A percentile compares a stretch with the other conserved stretches of the same genome.
phyloP scores from a whole-genome alignment of 73 alveolate genomes.

The Urostyla sp. region DNA sequence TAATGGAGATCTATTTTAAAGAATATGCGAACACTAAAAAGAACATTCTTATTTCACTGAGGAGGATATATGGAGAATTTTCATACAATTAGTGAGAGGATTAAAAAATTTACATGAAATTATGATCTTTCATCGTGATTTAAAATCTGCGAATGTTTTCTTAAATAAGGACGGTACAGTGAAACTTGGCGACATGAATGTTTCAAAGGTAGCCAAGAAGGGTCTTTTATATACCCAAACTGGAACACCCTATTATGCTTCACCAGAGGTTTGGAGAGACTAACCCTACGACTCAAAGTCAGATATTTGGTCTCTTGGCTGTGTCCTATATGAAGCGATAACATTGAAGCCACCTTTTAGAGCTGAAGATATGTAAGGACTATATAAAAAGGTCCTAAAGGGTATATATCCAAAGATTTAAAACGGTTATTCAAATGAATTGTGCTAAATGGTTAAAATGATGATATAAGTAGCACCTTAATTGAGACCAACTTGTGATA shows the following conservation, averaged over 20 bases:
- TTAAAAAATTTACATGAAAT: slow-evolving; percentile 68
- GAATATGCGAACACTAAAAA: slow-evolving; percentile 63
- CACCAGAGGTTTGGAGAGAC: slow-evolving; percentile 84
- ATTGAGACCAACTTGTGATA: slow-evolving; percentile 83
- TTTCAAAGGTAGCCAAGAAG: slow-evolving; percentile 84
- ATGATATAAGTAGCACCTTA: slow-evolving; percentile 86
- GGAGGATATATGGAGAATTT: slow-evolving; percentile 64
- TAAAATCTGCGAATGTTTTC: slow-evolving; percentile 85
- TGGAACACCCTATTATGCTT: slow-evolving; percentile 85
- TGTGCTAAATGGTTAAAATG: slow-evolving; percentile 66
- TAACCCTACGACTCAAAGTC: slow-evolving; percentile 65
- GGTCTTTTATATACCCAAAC: slow-evolving; percentile 82
- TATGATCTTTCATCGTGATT: slow-evolving; percentile 81
- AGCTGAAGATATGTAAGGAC: slow-evolving; percentile 85
- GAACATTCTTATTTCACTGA: slow-evolving; percentile 55
- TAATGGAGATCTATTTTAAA: slow-evolving; percentile 69
- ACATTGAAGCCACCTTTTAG: slow-evolving; percentile 67
- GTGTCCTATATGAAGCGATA: slow-evolving; percentile 58
- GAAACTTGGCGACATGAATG: slow-evolving; percentile 89
- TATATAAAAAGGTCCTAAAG: slow-evolving; percentile 81
- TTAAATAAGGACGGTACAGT: slow-evolving; percentile 78
- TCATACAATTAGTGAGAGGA: slow-evolving; percentile 61
- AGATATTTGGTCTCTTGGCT: slow-evolving; percentile 74
- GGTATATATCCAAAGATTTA: slow-evolving; percentile 85
- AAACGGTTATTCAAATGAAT: slow-evolving; percentile 76